Evolutionary conservation across 164 flowering plant species (phyloP).

Genomic region (Paratinospora sagittata): DNA sequence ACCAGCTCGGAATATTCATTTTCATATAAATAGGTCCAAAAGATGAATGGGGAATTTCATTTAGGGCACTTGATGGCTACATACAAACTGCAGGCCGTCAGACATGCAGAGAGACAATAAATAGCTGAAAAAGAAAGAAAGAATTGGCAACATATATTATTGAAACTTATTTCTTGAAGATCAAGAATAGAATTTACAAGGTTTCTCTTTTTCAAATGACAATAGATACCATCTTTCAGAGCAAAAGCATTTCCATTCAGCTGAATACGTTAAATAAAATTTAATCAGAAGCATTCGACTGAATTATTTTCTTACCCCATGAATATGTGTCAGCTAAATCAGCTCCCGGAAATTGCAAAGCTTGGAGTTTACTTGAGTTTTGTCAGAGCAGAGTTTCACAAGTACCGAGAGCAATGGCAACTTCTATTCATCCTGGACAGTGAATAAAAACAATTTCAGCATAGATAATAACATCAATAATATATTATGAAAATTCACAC

Average conservation of each 20-base stretch:
- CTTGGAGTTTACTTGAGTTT: background rate
- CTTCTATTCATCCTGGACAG: conserved; percentile 10
- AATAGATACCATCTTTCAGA: background rate
- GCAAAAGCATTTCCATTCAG: too few species aligned
- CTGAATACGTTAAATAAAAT: background rate
- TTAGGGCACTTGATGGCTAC: too few species aligned
- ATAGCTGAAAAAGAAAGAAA: background rate
- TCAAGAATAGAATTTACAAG: background rate
- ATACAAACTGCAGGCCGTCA: too few species aligned
- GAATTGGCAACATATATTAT: background rate
- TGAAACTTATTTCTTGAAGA: background rate
- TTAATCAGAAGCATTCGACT: background rate
- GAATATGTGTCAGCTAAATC: background rate
- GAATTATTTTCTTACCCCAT: background rate
- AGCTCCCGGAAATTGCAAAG: background rate
- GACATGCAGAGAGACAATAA: too few species aligned
- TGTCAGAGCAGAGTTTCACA: background rate
- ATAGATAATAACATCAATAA: background rate
- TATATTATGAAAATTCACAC: background rate
- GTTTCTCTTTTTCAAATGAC: background rate
- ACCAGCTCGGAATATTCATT: too few species aligned
- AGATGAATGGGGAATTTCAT: too few species aligned
- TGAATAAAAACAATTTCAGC: background rate
- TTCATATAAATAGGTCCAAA: too few species aligned
- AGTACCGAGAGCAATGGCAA: background rate